Percentiles rank a stretch among this genome's conserved stretches.
These are phyloP conservation scores for Pichia cabralensis DNA, from an alignment of 805 yeast genomes.

Conservation along the genomic window DNA sequence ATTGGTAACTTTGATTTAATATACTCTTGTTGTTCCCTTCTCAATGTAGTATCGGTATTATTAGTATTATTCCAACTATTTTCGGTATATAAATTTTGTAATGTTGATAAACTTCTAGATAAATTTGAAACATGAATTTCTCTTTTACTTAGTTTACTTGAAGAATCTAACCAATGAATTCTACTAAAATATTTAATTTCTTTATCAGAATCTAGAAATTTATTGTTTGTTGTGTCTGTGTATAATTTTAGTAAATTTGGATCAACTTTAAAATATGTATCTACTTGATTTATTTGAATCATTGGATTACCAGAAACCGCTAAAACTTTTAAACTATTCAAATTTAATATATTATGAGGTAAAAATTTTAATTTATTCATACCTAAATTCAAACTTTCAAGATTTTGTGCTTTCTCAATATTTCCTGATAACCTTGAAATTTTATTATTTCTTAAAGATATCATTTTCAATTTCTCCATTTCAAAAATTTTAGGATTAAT, in stretches of 20 bases:
- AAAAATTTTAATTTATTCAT: constrained; percentile 40
- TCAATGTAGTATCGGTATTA: not conserved
- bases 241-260: constrained; percentile 19
- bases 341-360: constrained; percentile 43
- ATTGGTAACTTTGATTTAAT: constrained; percentile 15
- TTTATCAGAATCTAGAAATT: constrained; percentile 7
- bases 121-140: constrained; percentile 17
- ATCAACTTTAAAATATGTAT: constrained; percentile 9
- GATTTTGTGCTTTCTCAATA: constrained; percentile 30
- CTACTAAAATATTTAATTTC: constrained; percentile 18
- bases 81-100: constrained; percentile 19
- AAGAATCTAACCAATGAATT: constrained; percentile 22
- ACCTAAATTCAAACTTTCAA: constrained; percentile 43
- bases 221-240: not conserved
- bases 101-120: constrained; percentile 24
- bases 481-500: constrained; percentile 43
- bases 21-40: constrained; percentile 9
- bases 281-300: constrained; percentile 12
- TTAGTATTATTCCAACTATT: constrained; percentile 4
- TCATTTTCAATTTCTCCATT: constrained; percentile 38
- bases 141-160: constrained; percentile 15
- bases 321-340: constrained; percentile 33
- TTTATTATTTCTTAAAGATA: constrained; percentile 42
- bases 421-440: constrained; percentile 37
- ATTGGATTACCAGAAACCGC: constrained; percentile 40